Evolutionary conservation across 768 basidiomycete species (phyloP).

Genomic region (Pleurotus djamor): DNA sequence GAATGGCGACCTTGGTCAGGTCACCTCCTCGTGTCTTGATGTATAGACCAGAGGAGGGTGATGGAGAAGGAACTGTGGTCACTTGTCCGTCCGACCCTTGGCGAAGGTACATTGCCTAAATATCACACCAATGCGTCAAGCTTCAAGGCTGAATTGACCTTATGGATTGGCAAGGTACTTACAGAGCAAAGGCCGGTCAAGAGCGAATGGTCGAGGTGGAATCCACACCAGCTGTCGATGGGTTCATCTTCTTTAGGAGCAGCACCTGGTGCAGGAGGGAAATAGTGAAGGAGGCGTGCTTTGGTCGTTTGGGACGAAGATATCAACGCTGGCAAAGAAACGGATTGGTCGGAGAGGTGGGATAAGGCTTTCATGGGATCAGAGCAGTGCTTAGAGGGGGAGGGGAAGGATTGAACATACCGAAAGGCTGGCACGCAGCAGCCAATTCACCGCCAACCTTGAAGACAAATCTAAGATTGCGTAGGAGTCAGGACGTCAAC

Average conservation of each 20-base stretch:
- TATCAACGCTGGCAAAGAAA: conserved; percentile 75
- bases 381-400: not conserved
- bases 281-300: conserved; percentile 95
- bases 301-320: conserved; percentile 80
- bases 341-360: conserved; percentile 60
- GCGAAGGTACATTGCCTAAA: conserved; percentile 81
- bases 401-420: conserved; percentile 34
- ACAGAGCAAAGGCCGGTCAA: conserved; percentile 93
- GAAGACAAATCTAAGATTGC: conserved; percentile 63
- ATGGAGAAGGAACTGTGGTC: conserved; percentile 60
- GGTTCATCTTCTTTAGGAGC: conserved; percentile 52
- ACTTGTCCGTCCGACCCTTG: conserved; percentile 38
- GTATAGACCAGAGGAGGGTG: conserved; percentile 81
- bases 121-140: not conserved
- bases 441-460: conserved; percentile 81
- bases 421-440: conserved; percentile 88
- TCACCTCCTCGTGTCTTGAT: conserved; percentile 83
- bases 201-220: conserved; percentile 89
- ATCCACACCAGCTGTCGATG: conserved; percentile 92
- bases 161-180: conserved; percentile 23
- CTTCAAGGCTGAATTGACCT: too few species aligned
- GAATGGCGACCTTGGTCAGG: conserved; percentile 84
- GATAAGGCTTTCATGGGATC: conserved; percentile 48
- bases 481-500: conserved; percentile 7
- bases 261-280: conserved; percentile 57